phyloP scores from a whole-genome alignment of 176 grass and related monocot genomes.

The Coix lacrymajobi region DNA sequence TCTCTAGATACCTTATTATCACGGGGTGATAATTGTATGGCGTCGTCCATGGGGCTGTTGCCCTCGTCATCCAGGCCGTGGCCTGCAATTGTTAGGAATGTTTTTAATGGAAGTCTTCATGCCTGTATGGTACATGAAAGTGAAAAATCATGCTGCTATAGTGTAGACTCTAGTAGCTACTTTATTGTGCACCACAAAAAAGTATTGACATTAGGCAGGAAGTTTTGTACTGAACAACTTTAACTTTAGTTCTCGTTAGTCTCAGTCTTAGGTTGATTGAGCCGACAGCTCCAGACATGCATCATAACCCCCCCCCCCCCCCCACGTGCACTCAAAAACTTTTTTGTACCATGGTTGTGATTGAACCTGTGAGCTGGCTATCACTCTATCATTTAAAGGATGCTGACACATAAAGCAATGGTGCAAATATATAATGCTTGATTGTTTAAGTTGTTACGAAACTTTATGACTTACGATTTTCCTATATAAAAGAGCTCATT shows the following conservation, averaged over 20 bases:
- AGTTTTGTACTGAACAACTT: not conserved
- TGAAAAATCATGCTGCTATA: not conserved
- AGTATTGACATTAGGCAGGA: not conserved
- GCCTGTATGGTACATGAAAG: not conserved
- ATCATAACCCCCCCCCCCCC: too few species aligned
- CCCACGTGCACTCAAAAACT: not conserved
- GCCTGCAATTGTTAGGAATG: not conserved
- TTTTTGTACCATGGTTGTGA: not conserved
- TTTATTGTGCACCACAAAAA: not conserved
- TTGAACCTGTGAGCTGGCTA: not conserved
- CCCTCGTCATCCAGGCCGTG: not conserved
- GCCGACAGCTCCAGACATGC: not conserved
- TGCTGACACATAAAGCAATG: not conserved
- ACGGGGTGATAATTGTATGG: not conserved
- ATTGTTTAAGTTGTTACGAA: not conserved
- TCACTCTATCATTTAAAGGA: not conserved
- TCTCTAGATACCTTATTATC: not conserved
- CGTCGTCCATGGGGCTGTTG: not conserved
- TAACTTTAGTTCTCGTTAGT: not conserved
- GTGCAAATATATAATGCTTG: not conserved
- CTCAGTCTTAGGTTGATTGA: not conserved
- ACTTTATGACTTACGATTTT: not conserved
- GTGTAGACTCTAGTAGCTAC: not conserved
- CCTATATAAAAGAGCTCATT: conserved; percentile 4
- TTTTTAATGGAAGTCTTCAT: not conserved